phyloP scores from a whole-genome alignment of 768 basidiomycete genomes.

The Naganishia randhawae region DNA sequence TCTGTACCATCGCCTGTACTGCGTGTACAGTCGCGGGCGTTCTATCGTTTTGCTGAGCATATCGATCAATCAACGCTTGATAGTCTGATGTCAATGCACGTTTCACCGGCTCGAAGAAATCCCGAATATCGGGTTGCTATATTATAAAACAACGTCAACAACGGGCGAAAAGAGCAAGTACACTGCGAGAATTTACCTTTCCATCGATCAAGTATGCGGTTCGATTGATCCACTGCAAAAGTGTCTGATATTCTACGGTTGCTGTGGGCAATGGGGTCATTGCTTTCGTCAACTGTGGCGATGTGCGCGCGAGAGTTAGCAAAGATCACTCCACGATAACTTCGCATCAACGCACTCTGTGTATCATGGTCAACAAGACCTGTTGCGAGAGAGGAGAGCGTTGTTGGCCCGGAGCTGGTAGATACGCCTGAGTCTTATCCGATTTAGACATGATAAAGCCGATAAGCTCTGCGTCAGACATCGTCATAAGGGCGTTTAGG shows the following conservation, averaged over 20 bases:
- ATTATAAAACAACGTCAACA: not conserved
- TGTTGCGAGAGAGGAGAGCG: slow-evolving; percentile 41
- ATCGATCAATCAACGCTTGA: slow-evolving; percentile 18
- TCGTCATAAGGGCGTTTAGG: slow-evolving; percentile 34
- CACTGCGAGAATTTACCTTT: not conserved
- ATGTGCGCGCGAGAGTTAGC: not conserved
- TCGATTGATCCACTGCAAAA: slow-evolving; percentile 8
- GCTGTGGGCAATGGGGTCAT: slow-evolving; percentile 11
- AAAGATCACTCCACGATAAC: not conserved
- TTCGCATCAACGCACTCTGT: slow-evolving; percentile 37
- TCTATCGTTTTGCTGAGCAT: slow-evolving; percentile 13
- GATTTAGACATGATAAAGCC: slow-evolving; percentile 34
- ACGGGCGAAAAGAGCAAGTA: not conserved
- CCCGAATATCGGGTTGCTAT: slow-evolving; percentile 4
- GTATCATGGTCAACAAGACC: slow-evolving; percentile 44
- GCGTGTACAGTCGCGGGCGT: slow-evolving; percentile 11
- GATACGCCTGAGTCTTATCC: slow-evolving; percentile 31
- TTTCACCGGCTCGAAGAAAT: slow-evolving; percentile 15
- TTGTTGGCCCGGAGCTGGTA: slow-evolving; percentile 32
- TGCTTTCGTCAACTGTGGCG: slow-evolving; percentile 5
- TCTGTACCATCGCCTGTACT: slow-evolving; percentile 11
- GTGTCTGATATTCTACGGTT: slow-evolving; percentile 2
- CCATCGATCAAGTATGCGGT: slow-evolving; percentile 15
- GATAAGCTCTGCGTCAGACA: slow-evolving; percentile 31
- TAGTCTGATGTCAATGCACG: slow-evolving; percentile 6